Evolutionary conservation across 805 yeast genomes (phyloP).

Genomic region (Ogataea sp.): DNA sequence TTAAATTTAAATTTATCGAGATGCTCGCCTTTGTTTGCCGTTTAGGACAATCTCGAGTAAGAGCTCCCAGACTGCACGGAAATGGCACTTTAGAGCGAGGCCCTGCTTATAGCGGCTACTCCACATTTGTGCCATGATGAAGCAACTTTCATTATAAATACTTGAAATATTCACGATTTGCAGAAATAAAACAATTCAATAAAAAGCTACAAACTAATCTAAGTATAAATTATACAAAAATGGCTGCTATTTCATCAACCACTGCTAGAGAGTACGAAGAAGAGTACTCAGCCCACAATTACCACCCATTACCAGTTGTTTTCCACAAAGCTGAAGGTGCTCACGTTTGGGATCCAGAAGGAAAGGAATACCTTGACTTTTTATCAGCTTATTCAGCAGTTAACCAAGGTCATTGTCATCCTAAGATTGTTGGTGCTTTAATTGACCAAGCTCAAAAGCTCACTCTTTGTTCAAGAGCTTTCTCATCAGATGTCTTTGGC

Average conservation of each 20-base stretch:
- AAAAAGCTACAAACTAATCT: too few species aligned
- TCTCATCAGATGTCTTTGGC: constrained; percentile 84
- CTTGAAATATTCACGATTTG: too few species aligned
- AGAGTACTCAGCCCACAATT: constrained; percentile 89
- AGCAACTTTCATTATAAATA: too few species aligned
- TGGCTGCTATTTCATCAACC: constrained; percentile 40
- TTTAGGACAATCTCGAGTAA: too few species aligned
- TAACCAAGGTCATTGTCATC: constrained; percentile 97
- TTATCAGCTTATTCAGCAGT: constrained; percentile 95
- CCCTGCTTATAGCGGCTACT: constrained; percentile 1
- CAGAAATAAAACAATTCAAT: too few species aligned
- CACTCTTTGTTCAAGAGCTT: constrained; percentile 88
- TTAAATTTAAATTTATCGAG: neutral
- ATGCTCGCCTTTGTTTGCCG: neutral
- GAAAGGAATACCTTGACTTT: constrained; percentile 87
- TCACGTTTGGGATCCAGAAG: constrained; percentile 97
- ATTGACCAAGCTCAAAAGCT: constrained; percentile 78
- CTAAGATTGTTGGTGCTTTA: constrained; percentile 78
- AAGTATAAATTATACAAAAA: too few species aligned
- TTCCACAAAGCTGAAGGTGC: constrained; percentile 84
- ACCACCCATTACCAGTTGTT: constrained; percentile 94
- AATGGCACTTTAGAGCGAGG: neutral
- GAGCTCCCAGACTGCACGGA: too few species aligned
- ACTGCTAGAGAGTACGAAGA: constrained; percentile 64
- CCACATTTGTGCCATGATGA: too few species aligned